phyloP scores from a whole-genome alignment of 441 rosid species.

The Aleurites moluccanus region DNA sequence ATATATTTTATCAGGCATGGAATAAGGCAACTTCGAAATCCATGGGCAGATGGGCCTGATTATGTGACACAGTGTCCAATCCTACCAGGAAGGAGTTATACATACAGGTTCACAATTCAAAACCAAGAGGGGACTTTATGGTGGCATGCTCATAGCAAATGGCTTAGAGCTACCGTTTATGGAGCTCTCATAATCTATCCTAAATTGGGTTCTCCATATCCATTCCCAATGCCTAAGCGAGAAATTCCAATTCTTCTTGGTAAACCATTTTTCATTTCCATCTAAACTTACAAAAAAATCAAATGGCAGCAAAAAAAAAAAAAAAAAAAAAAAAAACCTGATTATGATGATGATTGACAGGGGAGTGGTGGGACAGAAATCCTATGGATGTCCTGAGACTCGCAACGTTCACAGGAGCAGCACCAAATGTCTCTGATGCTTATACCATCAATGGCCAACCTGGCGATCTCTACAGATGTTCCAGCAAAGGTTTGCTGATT shows the following conservation, averaged over 20 bases:
- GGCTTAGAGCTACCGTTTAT: conserved; percentile 92
- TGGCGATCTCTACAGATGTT: conserved; percentile 83
- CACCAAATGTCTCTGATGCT: conserved; percentile 76
- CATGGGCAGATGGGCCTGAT: conserved; percentile 98
- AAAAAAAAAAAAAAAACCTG: not conserved
- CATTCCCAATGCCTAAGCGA: conserved; percentile 63
- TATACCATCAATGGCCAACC: conserved; percentile 91
- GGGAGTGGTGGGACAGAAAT: conserved; percentile 22
- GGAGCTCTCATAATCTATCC: conserved; percentile 85
- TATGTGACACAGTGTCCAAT: conserved; percentile 90
- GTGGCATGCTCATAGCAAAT: conserved; percentile 97
- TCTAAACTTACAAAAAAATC: no score
- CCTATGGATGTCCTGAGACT: conserved; percentile 66
- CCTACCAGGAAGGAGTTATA: conserved; percentile 69
- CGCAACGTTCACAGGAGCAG: conserved; percentile 64
- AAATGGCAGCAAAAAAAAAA: not conserved
- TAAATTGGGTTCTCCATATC: conserved; percentile 59
- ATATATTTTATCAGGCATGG: conserved; percentile 69
- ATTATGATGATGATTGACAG: not conserved
- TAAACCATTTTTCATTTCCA: not conserved
- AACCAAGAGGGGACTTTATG: conserved; percentile 79
- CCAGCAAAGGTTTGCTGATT: conserved; percentile 53
- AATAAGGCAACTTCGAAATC: conserved; percentile 65
- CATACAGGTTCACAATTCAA: conserved; percentile 72
- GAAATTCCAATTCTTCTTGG: no score